Evolutionary conservation across 495 filamentous ascomycete species (phyloP).

Genomic region (Xylaria nigripes): DNA sequence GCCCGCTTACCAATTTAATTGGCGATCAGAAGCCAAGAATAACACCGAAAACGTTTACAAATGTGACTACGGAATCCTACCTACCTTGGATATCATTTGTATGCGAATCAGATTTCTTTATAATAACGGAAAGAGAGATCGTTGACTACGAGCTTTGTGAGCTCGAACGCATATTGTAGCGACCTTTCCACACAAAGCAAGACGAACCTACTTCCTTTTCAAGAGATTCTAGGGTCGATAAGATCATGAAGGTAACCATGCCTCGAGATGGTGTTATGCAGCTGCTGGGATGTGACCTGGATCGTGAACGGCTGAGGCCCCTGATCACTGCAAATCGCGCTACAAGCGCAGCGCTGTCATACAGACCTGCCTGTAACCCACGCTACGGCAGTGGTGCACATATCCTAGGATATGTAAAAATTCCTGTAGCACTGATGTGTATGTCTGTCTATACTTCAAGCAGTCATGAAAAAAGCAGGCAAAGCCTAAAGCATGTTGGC

Average conservation of each 20-base stretch:
- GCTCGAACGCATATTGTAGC: neutral
- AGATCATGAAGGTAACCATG: neutral
- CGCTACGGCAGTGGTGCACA: neutral
- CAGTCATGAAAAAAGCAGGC: neutral
- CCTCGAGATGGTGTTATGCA: slow-evolving; percentile 4
- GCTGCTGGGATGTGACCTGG: neutral
- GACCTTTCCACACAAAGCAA: too few relatives aligned
- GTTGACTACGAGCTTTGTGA: too few relatives aligned
- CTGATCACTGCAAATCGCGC: neutral
- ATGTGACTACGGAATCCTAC: too few relatives aligned
- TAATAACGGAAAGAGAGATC: slow-evolving; percentile 5
- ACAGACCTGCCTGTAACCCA: neutral
- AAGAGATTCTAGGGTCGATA: too few relatives aligned
- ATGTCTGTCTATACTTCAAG: neutral
- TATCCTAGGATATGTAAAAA: neutral
- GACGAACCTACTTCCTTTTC: too few relatives aligned
- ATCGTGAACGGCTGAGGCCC: slow-evolving; percentile 4
- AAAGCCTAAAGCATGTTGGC: too few relatives aligned
- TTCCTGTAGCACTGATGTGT: neutral
- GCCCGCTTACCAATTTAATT: too few relatives aligned
- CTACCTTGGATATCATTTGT: too few relatives aligned
- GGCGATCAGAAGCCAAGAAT: too few relatives aligned
- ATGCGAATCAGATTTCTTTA: too few relatives aligned
- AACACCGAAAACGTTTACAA: too few relatives aligned
- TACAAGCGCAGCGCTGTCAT: neutral